A percentile compares a stretch with the other conserved stretches of the same genome.
phyloP scores from a whole-genome alignment of 192 early-diverging fungal species.

The Phlyctochytrium arcticum region DNA sequence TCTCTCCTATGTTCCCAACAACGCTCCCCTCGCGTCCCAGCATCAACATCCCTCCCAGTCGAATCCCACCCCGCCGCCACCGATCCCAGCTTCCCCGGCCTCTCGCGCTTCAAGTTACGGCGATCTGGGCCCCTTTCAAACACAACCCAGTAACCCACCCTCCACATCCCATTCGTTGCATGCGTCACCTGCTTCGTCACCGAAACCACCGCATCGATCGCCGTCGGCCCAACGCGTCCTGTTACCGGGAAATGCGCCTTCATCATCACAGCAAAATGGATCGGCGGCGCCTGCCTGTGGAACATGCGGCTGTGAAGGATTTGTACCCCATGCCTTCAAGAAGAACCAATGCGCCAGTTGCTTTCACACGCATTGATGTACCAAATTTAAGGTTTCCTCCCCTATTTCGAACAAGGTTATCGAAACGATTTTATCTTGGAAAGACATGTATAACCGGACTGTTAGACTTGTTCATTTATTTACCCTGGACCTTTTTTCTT shows the following conservation, averaged over 20 bases:
- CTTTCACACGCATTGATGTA: conserved; percentile 69
- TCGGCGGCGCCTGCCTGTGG: conserved; percentile 36
- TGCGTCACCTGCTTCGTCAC: neutral
- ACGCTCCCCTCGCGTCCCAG: conserved; percentile 2
- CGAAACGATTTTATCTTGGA: too few relatives aligned
- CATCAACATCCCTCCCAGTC: neutral
- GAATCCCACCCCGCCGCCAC: too few relatives aligned
- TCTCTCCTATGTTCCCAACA: conserved; percentile 11
- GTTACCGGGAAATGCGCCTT: neutral
- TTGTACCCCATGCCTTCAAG: conserved; percentile 70
- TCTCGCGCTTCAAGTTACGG: too few relatives aligned
- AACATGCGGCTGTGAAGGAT: conserved; percentile 72
- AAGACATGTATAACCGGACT: too few relatives aligned
- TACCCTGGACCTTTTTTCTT: too few relatives aligned
- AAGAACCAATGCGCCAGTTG: conserved; percentile 76
- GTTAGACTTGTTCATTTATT: too few relatives aligned
- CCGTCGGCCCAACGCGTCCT: neutral
- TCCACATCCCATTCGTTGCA: too few relatives aligned
- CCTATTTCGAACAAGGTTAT: too few relatives aligned
- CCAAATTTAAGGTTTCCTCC: too few relatives aligned
- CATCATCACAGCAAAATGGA: neutral
- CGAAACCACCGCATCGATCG: neutral
- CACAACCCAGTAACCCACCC: too few relatives aligned
- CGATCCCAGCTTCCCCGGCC: too few relatives aligned
- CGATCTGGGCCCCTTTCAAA: too few relatives aligned